Base-by-base conservation (phyloP, 306 rosid species). In the Lathyrus oleraceus region DNA sequence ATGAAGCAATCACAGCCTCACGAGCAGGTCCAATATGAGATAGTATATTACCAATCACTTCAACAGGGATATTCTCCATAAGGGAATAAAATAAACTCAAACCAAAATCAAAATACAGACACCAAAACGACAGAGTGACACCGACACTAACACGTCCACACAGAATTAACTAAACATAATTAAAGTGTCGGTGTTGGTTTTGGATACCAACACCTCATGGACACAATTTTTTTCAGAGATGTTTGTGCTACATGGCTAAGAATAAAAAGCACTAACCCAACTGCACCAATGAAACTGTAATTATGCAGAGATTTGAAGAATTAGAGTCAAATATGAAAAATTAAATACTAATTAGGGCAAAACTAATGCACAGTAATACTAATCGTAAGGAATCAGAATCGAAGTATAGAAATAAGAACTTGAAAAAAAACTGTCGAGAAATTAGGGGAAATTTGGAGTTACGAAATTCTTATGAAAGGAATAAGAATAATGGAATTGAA, bases 31-130 rank as follows among this genome's bases (percentile, higher is more conserved):
- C 78, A 0, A 92, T 76, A 69, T 61, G 85, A 12, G 95, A 89
- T 20, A 90, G 75, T 64, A 92, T 88, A 56, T 88, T 90, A 12
- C 98, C 96, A 23, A 92, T 82, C 73, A 90, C 96, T 75, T 92
- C 96, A 72, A 92, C 87, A 4, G 96, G 96, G 74, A 90, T 88
- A 25, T 84, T 40, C 63, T 90, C 98, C 93, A 92, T 51, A 51
- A n/a, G 35, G 0, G 39, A 32, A 32, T 32, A 32, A 32, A 32
- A 32, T 32, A 32, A 32, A 35, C 39, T 35, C 39, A 1, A 2
- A 35, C n/a, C n/a, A n/a, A n/a, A n/a, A n/a, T n/a, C n/a, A 7
- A 35, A 35, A 1, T 2, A 7, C 39, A 6, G 39, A 35, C 39
- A 35, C 38, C 39, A 35, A 2, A 8, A 35, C 39, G 39, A 35